These are phyloP conservation scores for Volvox africanus DNA, from an alignment of 139 green algal genomes.

Conservation along the genomic window DNA sequence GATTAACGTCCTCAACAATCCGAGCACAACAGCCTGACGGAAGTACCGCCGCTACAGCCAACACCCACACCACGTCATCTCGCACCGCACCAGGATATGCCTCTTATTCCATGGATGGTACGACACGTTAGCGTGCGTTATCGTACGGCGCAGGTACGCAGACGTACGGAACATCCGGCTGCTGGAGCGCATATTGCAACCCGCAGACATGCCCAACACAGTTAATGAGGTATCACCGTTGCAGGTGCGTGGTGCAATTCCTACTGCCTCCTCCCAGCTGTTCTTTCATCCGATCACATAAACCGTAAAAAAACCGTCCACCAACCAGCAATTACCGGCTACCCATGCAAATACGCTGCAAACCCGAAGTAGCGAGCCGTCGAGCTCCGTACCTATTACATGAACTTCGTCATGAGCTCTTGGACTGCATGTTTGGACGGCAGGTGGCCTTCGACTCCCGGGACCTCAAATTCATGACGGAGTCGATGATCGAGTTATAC, in stretches of 20 bases:
- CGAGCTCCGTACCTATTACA: no score
- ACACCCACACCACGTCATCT: background rate
- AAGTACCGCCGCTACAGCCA: no score
- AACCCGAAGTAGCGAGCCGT: no score
- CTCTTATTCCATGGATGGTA: no score
- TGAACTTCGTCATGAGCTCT: no score
- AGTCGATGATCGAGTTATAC: conserved; percentile 27
- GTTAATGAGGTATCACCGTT: conserved; percentile 42
- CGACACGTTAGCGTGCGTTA: no score
- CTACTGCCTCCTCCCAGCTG: no score
- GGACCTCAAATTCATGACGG: conserved; percentile 45
- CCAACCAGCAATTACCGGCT: background rate
- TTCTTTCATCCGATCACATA: background rate
- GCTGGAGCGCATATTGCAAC: conserved; percentile 39
- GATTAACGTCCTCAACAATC: background rate
- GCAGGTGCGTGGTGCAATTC: conserved; percentile 33
- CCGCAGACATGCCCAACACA: background rate
- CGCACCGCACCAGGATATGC: no score
- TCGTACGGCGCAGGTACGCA: background rate
- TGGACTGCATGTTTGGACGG: no score
- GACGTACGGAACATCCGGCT: conserved; percentile 1
- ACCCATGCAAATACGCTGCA: no score
- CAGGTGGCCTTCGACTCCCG: conserved; percentile 29
- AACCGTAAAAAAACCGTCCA: background rate
- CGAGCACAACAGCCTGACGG: background rate